Evolutionary conservation across 2,329 filamentous ascomycete genomes (phyloP).

Genomic region (Nemania bipapillata): DNA sequence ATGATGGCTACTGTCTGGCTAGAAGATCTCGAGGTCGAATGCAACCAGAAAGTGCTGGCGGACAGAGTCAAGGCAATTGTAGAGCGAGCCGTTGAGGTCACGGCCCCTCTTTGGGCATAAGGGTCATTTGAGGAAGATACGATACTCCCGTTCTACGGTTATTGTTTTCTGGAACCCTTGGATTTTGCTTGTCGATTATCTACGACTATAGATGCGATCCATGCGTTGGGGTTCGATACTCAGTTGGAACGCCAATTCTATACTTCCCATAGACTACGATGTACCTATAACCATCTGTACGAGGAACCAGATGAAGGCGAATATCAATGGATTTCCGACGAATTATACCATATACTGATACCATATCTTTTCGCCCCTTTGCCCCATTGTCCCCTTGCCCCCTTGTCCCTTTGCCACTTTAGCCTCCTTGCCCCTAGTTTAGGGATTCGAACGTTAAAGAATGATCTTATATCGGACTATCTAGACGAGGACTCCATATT

Average conservation of each 20-base stretch:
- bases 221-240: background rate
- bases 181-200: slow-evolving; percentile 1
- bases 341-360: background rate
- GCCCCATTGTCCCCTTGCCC: too few species aligned
- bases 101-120: slow-evolving; percentile 74
- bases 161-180: slow-evolving; percentile 8
- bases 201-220: background rate
- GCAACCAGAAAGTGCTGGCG: slow-evolving; percentile 77
- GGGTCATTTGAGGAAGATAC: slow-evolving; percentile 47
- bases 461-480: too few species aligned
- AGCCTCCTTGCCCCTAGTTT: too few species aligned
- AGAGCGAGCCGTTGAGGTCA: slow-evolving; percentile 87
- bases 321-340: background rate
- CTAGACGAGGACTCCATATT: too few species aligned
- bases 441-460: too few species aligned
- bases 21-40: slow-evolving; percentile 91
- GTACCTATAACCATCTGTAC: background rate
- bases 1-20: slow-evolving; percentile 90
- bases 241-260: background rate
- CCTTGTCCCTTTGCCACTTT: too few species aligned
- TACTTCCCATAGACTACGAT: background rate
- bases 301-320: slow-evolving; percentile 2
- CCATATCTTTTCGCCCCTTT: background rate
- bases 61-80: slow-evolving; percentile 90
- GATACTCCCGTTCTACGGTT: slow-evolving; percentile 22